Conservation (phyloP, 2,329 filamentous ascomycete genomes). For the Clonostachys chloroleuca region DNA sequence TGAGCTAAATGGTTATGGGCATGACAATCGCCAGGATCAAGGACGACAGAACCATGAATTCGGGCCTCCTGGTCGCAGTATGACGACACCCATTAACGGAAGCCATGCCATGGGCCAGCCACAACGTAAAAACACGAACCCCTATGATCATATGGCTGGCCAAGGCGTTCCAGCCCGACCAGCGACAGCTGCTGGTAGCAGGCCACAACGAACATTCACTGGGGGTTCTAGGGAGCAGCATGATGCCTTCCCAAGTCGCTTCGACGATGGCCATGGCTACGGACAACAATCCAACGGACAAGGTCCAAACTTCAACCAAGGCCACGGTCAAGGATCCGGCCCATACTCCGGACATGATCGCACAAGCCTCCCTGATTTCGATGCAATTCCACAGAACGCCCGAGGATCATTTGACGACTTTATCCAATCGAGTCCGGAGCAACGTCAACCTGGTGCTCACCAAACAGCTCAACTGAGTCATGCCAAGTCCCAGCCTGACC, state of each 20-base stretch:
- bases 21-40: constrained; percentile 9
- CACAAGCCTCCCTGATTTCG: constrained; percentile 33
- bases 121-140: constrained; percentile 36
- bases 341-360: constrained; percentile 2
- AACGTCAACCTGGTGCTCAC: constrained; percentile 43
- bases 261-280: constrained; percentile 25
- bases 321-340: neutral
- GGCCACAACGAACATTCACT: constrained; percentile 34
- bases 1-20: constrained; percentile 13
- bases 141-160: constrained; percentile 38
- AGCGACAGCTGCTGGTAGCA: constrained; percentile 43
- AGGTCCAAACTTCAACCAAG: neutral
- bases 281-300: constrained; percentile 9
- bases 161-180: constrained; percentile 46
- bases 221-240: neutral
- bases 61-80: constrained; percentile 50
- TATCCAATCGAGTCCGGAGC: constrained; percentile 31
- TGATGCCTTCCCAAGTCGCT: constrained; percentile 6
- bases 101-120: constrained; percentile 27
- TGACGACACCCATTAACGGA: constrained; percentile 53
- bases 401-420: constrained; percentile 43
- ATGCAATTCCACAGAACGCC: constrained; percentile 26
- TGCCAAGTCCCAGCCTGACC: constrained; percentile 64
- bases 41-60: constrained; percentile 34
- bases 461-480: constrained; percentile 50